Percentiles rank a stretch among this genome's conserved stretches.
These are phyloP conservation scores for Apostasia ramifera DNA, from an alignment of 106 monocot species.

Conservation along the genomic window DNA sequence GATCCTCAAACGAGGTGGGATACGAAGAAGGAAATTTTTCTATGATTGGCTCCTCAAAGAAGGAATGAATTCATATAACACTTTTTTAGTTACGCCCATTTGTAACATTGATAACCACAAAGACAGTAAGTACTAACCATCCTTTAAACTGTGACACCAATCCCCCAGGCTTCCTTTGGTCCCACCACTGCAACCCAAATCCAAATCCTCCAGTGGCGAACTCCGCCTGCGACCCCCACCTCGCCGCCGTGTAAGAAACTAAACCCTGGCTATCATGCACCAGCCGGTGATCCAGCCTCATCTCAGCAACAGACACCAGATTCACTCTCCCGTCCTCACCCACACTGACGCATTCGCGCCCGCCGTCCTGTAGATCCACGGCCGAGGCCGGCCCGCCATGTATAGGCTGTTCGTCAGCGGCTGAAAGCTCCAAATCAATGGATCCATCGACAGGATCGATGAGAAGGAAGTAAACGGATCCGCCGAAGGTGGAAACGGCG, in stretches of 20 bases:
- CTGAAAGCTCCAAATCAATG: constrained; percentile 23
- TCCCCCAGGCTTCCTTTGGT: constrained; percentile 61
- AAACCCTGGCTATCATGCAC: constrained; percentile 60
- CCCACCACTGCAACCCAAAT: constrained; percentile 85
- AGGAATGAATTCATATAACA: no score
- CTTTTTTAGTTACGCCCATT: no score
- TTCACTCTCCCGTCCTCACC: constrained; percentile 90
- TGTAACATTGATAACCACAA: no score
- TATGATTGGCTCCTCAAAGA: no score
- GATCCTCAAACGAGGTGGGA: no score
- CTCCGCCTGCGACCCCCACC: constrained; percentile 75
- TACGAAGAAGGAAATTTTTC: no score
- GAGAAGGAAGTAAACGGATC: constrained; percentile 50
- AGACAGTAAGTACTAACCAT: constrained; percentile 39
- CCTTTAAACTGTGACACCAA: constrained; percentile 63
- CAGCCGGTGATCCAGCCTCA: constrained; percentile 30
- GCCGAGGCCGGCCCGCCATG: constrained; percentile 39
- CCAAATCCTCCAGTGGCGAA: constrained; percentile 81
- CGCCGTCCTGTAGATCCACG: constrained; percentile 44
- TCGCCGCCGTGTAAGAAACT: constrained; percentile 61
- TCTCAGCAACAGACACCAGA: constrained; percentile 51
- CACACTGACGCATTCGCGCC: constrained; percentile 57
- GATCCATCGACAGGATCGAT: constrained; percentile 42
- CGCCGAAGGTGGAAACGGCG: constrained; percentile 45
- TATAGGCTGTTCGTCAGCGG: constrained; percentile 9